Percentiles rank a stretch among this genome's conserved stretches.
These are phyloP conservation scores for Beta macrorhiza DNA, from an alignment of 179 eudicot genomes.

Conservation along the genomic window DNA sequence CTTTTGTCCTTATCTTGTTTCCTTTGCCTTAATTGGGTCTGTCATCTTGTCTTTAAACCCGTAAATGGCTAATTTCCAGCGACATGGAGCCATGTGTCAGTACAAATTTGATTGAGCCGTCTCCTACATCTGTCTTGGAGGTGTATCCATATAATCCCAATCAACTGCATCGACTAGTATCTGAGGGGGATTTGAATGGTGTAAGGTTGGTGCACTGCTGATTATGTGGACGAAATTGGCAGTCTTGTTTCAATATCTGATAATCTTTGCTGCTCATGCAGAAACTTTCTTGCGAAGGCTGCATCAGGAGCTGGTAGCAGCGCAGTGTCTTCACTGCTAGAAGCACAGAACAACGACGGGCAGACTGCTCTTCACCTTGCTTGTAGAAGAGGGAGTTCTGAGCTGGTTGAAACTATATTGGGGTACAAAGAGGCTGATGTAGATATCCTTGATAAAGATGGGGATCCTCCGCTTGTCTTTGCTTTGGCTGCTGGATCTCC, in stretches of 20 bases:
- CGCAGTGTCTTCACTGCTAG: slow-evolving; percentile 59
- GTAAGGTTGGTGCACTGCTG: slow-evolving; percentile 62
- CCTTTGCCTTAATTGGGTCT: slow-evolving; percentile 9
- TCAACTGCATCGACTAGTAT: slow-evolving; percentile 71
- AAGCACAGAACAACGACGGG: slow-evolving; percentile 92
- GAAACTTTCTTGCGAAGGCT: slow-evolving; percentile 73
- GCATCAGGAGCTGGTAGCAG: slow-evolving; percentile 50
- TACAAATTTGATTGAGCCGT: slow-evolving; percentile 50
- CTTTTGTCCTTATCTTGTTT: neutral
- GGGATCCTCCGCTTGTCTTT: slow-evolving; percentile 98
- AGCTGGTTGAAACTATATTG: slow-evolving; percentile 87
- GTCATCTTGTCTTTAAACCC: neutral
- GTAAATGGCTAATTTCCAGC: slow-evolving; percentile 42
- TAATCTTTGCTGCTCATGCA: slow-evolving; percentile 36
- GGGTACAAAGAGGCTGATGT: slow-evolving; percentile 80
- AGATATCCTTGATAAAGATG: slow-evolving; percentile 91
- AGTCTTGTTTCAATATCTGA: slow-evolving; percentile 26
- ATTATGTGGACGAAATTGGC: slow-evolving; percentile 6
- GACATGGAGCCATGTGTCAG: slow-evolving; percentile 46
- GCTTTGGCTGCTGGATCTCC: slow-evolving; percentile 99
- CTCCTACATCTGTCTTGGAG: slow-evolving; percentile 57
- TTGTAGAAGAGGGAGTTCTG: slow-evolving; percentile 91
- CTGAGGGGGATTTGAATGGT: slow-evolving; percentile 81
- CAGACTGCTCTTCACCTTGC: slow-evolving; percentile 99
- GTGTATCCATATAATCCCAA: slow-evolving; percentile 60